phyloP scores from a whole-genome alignment of 768 basidiomycete genomes.

The Brasilioporus rufonigricans region DNA sequence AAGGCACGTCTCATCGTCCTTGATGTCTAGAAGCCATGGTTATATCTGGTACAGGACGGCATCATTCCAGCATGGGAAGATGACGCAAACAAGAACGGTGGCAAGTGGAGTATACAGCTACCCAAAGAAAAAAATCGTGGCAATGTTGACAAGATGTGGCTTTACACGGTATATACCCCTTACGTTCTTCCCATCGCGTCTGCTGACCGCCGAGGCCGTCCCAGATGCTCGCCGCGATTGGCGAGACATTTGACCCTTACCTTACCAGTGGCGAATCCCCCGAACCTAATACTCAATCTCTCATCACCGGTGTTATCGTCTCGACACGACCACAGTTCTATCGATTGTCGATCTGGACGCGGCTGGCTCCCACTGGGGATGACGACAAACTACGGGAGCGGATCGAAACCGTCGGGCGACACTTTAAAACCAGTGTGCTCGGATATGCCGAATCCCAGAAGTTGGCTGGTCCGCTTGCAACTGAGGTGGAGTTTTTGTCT shows the following conservation, averaged over 20 bases:
- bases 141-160: constrained; percentile 93
- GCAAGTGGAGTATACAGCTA: constrained; percentile 98
- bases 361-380: constrained; percentile 61
- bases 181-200: background rate
- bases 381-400: constrained; percentile 70
- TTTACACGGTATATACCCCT: constrained; percentile 74
- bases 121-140: constrained; percentile 90
- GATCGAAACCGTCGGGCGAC: constrained; percentile 78
- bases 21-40: background rate
- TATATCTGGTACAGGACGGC: constrained; percentile 58
- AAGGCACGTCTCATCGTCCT: constrained; percentile 53
- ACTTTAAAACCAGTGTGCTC: constrained; percentile 91
- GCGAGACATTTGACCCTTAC: constrained; percentile 95
- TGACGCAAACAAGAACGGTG: constrained; percentile 93
- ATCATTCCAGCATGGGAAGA: constrained; percentile 99
- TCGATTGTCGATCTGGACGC: constrained; percentile 97
- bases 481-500: constrained; percentile 92
- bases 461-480: constrained; percentile 82
- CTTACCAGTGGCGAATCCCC: constrained; percentile 47
- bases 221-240: constrained; percentile 99
- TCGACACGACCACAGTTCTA: constrained; percentile 94
- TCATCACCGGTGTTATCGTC: constrained; percentile 93
- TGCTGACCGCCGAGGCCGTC: constrained; percentile 1
- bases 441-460: constrained; percentile 75
- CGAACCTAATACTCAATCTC: constrained; percentile 49